Percentiles rank a stretch among this genome's conserved stretches.
phyloP scores from a whole-genome alignment of 345 rosid genomes.

The Eucalyptus regnans region DNA sequence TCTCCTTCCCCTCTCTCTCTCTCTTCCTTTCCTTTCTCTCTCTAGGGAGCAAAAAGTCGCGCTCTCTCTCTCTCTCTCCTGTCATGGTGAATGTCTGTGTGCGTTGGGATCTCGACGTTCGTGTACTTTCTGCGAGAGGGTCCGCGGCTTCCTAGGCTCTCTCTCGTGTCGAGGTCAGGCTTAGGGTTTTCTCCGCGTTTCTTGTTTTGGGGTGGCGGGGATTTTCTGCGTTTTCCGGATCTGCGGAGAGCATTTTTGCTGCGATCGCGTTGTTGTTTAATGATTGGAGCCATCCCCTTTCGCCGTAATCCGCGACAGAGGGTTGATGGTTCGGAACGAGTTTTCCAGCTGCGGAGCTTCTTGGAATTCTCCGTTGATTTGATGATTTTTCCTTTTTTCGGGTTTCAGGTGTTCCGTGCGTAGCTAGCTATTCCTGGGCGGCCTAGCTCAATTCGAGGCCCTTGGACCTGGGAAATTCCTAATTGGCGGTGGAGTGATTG shows the following conservation, averaged over 20 bases:
- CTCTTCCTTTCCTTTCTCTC: neutral
- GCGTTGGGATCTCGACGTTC: neutral
- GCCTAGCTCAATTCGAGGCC: slow-evolving; percentile 19
- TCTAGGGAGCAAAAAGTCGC: neutral
- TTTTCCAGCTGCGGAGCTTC: neutral
- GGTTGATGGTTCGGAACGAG: neutral
- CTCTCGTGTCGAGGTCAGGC: neutral
- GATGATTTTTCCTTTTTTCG: neutral
- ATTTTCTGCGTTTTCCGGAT: neutral
- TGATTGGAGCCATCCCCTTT: neutral
- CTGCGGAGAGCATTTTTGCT: neutral
- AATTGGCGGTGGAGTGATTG: neutral
- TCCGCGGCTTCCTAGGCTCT: neutral
- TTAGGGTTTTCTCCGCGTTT: neutral
- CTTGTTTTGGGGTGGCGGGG: neutral
- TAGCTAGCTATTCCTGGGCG: slow-evolving; percentile 8
- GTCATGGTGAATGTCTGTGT: neutral
- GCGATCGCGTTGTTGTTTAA: neutral
- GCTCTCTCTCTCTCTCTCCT: neutral
- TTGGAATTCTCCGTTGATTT: neutral
- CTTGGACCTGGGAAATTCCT: neutral
- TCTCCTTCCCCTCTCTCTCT: neutral
- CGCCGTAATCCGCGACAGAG: neutral
- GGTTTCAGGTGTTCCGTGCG: slow-evolving; percentile 25
- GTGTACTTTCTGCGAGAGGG: neutral